Percentiles rank a stretch among this genome's conserved stretches.
Conservation (phyloP, 306 rosid species). For the Dryas drummondii region DNA sequence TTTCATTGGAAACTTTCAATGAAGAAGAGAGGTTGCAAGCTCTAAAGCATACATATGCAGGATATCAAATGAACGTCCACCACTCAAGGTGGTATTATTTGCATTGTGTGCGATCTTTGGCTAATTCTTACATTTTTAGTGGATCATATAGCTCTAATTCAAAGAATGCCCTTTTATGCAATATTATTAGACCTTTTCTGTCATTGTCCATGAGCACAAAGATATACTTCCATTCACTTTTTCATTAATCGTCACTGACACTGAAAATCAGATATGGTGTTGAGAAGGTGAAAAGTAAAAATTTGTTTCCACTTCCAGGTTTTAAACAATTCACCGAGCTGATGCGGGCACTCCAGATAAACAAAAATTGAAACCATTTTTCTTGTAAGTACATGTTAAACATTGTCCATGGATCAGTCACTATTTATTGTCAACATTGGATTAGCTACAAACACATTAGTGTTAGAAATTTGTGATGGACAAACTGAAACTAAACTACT, state of each 20-base stretch:
- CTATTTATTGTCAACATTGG: background rate
- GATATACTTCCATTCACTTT: too few relatives aligned
- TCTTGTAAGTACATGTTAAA: background rate
- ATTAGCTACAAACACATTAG: conserved; percentile 1
- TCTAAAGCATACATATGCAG: too few relatives aligned
- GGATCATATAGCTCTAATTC: background rate
- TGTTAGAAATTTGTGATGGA: background rate
- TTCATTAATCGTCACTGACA: too few relatives aligned
- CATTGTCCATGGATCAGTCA: background rate
- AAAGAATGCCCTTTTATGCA: background rate
- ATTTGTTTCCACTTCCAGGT: background rate
- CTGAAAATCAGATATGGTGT: too few relatives aligned
- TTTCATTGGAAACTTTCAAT: background rate
- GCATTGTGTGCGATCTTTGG: background rate
- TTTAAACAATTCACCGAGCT: background rate
- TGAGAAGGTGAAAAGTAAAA: too few relatives aligned
- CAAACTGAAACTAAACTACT: background rate
- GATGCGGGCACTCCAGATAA: background rate
- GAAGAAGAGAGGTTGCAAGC: background rate
- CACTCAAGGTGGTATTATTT: background rate
- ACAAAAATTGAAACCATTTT: background rate
- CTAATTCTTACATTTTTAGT: background rate
- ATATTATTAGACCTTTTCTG: too few relatives aligned
- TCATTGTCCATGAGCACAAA: too few relatives aligned
- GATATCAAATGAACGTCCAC: background rate